These are phyloP conservation scores for Aspergillus homomorphus DNA, from an alignment of 495 filamentous ascomycete species.

Conservation along the genomic window DNA sequence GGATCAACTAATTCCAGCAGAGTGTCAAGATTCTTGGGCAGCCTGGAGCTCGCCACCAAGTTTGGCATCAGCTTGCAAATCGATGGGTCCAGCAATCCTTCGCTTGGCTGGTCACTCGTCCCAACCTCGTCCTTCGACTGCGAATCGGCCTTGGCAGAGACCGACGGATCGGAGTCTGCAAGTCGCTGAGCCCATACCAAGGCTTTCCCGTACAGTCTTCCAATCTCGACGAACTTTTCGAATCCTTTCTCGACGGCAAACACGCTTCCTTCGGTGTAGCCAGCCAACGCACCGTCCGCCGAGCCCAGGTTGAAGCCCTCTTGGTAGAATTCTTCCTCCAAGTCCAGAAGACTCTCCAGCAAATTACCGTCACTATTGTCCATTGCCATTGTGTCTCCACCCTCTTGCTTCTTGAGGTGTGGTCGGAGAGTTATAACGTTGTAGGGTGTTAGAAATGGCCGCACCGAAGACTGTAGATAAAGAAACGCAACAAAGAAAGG, in stretches of 20 bases:
- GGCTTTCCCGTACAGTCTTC: conserved; percentile 75
- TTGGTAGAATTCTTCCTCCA: conserved; percentile 83
- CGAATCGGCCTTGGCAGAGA: background rate
- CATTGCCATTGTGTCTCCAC: background rate
- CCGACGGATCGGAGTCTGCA: conserved; percentile 19
- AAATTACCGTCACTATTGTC: conserved; percentile 49
- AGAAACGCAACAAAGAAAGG: background rate
- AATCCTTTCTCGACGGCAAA: conserved; percentile 93
- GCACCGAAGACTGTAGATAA: background rate
- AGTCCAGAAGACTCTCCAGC: conserved; percentile 68
- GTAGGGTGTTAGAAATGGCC: background rate
- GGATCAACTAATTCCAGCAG: conserved; percentile 76
- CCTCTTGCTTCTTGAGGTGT: too few species aligned
- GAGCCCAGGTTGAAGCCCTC: conserved; percentile 76
- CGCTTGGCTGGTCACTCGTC: conserved; percentile 11
- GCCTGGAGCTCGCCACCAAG: conserved; percentile 58
- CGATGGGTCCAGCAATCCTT: conserved; percentile 26
- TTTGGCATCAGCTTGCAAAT: conserved; percentile 39
- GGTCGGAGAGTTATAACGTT: background rate
- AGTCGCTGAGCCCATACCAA: conserved; percentile 74
- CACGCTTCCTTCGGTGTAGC: conserved; percentile 79
- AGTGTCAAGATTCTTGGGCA: conserved; percentile 67
- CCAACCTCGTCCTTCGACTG: background rate
- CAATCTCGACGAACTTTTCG: conserved; percentile 80
- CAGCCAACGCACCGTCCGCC: conserved; percentile 73